phyloP scores from a whole-genome alignment of 176 grass and related monocot genomes.

The Carex littledalei region DNA sequence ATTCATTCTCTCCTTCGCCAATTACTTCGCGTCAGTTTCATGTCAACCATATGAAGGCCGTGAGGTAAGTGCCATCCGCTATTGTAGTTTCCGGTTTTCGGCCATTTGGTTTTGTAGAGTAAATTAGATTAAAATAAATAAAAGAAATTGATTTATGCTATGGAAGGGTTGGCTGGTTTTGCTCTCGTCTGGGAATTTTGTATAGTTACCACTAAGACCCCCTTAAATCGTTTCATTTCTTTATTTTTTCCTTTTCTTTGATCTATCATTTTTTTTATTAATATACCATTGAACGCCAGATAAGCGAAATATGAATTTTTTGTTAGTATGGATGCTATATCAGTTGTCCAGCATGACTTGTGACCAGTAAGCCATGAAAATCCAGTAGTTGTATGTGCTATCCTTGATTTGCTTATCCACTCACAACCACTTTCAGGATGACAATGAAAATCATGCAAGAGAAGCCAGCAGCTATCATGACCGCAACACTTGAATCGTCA shows the following conservation, averaged over 20 bases:
- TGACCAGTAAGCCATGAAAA: background rate
- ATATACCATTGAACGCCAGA: background rate
- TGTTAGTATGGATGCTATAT: background rate
- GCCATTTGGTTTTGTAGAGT: background rate
- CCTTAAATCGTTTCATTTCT: background rate
- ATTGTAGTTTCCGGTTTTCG: background rate
- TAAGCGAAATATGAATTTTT: background rate
- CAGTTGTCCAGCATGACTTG: background rate
- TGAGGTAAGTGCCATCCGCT: slow-evolving; percentile 9
- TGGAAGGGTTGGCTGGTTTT: background rate
- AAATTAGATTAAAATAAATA: background rate
- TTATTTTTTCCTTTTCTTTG: background rate
- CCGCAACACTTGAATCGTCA: slow-evolving; percentile 55
- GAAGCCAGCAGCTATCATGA: slow-evolving; percentile 55
- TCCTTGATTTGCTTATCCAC: background rate
- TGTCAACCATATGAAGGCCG: slow-evolving; percentile 89
- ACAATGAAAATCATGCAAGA: slow-evolving; percentile 56
- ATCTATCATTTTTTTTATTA: background rate
- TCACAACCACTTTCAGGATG: slow-evolving; percentile 1
- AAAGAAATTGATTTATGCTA: background rate
- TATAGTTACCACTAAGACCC: background rate
- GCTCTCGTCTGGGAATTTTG: background rate
- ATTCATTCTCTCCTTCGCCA: slow-evolving; percentile 77
- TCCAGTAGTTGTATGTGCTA: background rate
- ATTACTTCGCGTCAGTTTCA: slow-evolving; percentile 51